Base-by-base conservation (phyloP, 768 basidiomycete genomes). In the Mycena metata region DNA sequence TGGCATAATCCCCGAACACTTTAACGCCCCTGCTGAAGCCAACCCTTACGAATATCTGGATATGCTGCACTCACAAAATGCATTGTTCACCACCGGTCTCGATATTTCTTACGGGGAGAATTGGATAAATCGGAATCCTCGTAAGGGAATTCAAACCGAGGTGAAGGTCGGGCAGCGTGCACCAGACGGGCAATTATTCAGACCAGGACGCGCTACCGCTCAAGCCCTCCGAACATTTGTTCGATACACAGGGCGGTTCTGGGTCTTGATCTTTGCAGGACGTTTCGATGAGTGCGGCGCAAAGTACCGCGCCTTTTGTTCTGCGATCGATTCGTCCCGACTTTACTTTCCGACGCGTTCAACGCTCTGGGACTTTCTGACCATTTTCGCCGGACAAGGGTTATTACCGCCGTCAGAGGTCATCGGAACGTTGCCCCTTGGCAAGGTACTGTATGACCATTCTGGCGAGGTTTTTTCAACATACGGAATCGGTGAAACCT, bases 11-110 rank as follows among this genome's bases (percentile, higher is more conserved):
- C 56, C 62, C 11, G 51, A 41, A 10, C 62, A 52, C 51, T 64
- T 64, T 35, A 36, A 64, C 19, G 50, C 64, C 47, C 64, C 56
- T 12, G 43, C 64, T 15, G 55, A 58, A 30, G 64, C 43, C 21
- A 30, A 66, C 24, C 30, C 49, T 7, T 47, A 66, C 41, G 56
- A 58, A 3, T 66, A 66, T 41, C 56, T 66, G 36, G 55, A 33
- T 21, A n/a, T 12, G 9, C 12, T 66, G 23, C 41, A 33, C 17
- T 23, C 30, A 6, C 5, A 43, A 9, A 66, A 59, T 36, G 64
- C 64, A 30, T 21, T 21, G 64, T 58, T 66, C 19, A 66, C 64
- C 21, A 50, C 49, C 16, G 56, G 64, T 7, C 26, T 66, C 35
- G 45, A 42, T 15, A 41, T 66, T 26, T 49, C 30, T 17, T 66